A percentile compares a stretch with the other conserved stretches of the same genome.
These are phyloP conservation scores for Discostella pseudostelligera DNA, from an alignment of 108 stramenopile species.

Conservation along the genomic window DNA sequence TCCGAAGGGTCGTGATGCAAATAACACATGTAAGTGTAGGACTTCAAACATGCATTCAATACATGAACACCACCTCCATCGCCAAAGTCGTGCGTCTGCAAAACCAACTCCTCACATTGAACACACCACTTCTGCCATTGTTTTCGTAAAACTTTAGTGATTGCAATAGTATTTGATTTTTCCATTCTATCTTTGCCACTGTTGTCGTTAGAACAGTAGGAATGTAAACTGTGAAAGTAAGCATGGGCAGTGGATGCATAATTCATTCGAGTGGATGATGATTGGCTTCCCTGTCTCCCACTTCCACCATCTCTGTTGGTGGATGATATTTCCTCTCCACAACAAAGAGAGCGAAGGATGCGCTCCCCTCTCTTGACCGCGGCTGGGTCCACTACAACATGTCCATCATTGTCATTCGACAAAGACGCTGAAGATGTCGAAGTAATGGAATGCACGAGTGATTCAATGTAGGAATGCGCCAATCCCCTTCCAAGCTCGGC, in stretches of 20 bases:
- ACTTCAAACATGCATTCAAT: slow-evolving; percentile 27
- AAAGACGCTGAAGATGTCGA: background rate
- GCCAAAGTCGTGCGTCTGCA: background rate
- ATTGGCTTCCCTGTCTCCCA: too few species aligned
- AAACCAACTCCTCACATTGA: slow-evolving; percentile 28
- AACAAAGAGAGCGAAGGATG: slow-evolving; percentile 23
- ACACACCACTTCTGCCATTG: slow-evolving; percentile 42
- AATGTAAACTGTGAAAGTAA: slow-evolving; percentile 18
- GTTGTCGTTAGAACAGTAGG: background rate
- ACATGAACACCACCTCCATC: slow-evolving; percentile 30
- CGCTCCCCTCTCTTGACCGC: slow-evolving; percentile 12
- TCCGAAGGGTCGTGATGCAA: background rate
- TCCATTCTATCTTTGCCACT: background rate
- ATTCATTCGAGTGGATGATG: slow-evolving; percentile 8
- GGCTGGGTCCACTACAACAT: background rate
- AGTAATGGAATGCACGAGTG: slow-evolving; percentile 3
- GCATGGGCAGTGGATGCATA: slow-evolving; percentile 31
- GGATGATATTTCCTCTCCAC: slow-evolving; percentile 8
- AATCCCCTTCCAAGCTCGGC: slow-evolving; percentile 28
- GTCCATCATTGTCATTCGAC: background rate
- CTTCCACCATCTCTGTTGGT: slow-evolving; percentile 2
- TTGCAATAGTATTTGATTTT: background rate
- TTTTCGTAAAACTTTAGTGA: slow-evolving; percentile 2
- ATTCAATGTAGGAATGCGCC: slow-evolving; percentile 25
- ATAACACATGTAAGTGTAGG: slow-evolving; percentile 23